Conservation (phyloP, 2,329 filamentous ascomycete species). For the Pleochaeta shiraiana region DNA sequence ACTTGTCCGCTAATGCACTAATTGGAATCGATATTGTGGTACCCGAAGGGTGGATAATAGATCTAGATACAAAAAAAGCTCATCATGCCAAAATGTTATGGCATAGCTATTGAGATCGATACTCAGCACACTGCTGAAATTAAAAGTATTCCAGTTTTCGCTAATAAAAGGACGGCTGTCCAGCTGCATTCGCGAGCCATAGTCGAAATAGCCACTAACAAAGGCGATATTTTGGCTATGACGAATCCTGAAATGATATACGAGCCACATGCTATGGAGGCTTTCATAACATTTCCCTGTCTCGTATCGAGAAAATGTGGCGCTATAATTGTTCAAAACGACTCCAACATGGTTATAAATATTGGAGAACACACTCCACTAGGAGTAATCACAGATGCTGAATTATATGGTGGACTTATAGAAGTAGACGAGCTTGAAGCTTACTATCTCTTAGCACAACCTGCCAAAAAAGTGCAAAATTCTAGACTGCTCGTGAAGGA, state of each 20-base stretch:
- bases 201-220: no score
- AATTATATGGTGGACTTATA: not conserved
- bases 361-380: not conserved
- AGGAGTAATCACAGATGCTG: not conserved
- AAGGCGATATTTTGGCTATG: no score
- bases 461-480: not conserved
- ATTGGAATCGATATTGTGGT: not conserved
- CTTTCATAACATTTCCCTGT: no score
- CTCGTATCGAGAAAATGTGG: constrained; percentile 12
- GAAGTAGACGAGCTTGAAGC: not conserved
- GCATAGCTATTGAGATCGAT: no score
- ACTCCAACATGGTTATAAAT: not conserved
- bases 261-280: no score
- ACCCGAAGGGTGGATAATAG: not conserved
- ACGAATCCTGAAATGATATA: no score
- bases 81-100: no score
- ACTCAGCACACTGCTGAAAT: no score
- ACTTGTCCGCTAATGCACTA: not conserved
- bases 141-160: no score
- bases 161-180: no score
- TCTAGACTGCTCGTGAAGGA: not conserved
- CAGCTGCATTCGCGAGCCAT: no score
- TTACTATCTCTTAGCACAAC: not conserved
- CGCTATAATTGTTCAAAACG: constrained; percentile 6
- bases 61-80: not conserved